Evolutionary conservation across 345 rosid species (phyloP), one percentile per base, ranked within the genome.

Genomic region (Rhodamnia rubescens): DNA sequence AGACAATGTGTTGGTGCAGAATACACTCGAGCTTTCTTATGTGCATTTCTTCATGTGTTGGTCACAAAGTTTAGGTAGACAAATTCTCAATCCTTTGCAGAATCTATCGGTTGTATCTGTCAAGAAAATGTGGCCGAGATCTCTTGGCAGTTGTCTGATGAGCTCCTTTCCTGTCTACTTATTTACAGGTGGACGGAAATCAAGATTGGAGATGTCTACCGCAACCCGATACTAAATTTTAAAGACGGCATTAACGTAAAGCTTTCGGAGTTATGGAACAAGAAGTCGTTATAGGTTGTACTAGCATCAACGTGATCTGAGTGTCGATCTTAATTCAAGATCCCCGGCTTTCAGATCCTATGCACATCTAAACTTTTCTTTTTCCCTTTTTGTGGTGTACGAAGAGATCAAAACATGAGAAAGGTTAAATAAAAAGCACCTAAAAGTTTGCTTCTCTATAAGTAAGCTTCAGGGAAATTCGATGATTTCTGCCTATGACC

Each of bases 1-100:
- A 87, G 84, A 54, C 87, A 87, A 24, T 87, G 89, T 47, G 86
- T 83, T 15, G 90, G 88, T 11, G 81, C 89, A 1, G 88, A 87
- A 44, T 89, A 75, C 47, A 57, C 58, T n/a, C 85, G 83, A 74
- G 50, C 55, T 8, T 55, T 83, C 81, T 27, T 87, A 50, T 84
- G 85, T 16, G 85, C 55, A 56, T 89, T 84, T n/a, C 74, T 89
- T 13, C 88, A 87, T 49, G 64, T 87, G 85, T 21, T 87, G 50
- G 89, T 89, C 81, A 85, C 89, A 64, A 85, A 89, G 44, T 82
- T 87, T n/a, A 83, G 85, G 89, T 89, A 83, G 52, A 6, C 53
- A 32, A n/a, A 27, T 53, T 52, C 27, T 29, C 53, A 12, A 5
- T 20, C 55, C 5, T 53, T 8, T 47, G 5, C n/a, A 8, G 2